Conservation (phyloP, 495 filamentous ascomycete genomes). For the Xylaria sp. region DNA sequence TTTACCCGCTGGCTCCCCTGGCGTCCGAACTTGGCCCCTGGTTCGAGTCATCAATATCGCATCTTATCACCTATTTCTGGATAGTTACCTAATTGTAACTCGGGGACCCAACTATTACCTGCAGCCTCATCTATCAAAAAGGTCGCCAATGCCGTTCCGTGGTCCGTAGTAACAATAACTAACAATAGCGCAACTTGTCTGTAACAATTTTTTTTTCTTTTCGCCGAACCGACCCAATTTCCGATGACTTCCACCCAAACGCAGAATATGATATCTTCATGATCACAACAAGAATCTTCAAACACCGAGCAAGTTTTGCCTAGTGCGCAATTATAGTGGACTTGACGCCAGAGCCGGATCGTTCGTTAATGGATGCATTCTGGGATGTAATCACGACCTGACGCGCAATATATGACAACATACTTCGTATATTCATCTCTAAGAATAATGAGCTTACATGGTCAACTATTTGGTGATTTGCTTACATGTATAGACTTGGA, state of each 20-base stretch:
- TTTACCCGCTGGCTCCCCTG: neutral
- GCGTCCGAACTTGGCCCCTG: neutral
- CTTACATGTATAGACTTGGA: constrained; percentile 6
- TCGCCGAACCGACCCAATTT: neutral
- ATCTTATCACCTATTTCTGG: constrained; percentile 15
- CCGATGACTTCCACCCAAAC: neutral
- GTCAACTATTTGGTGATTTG: neutral
- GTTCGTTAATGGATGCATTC: constrained; percentile 1
- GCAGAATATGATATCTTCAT: neutral
- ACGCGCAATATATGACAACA: neutral
- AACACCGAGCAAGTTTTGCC: neutral
- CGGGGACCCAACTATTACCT: constrained; percentile 4
- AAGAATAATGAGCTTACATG: neutral
- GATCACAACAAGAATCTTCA: neutral
- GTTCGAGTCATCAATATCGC: constrained; percentile 20
- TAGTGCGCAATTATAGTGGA: neutral
- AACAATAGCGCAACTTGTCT: neutral
- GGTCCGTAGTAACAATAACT: neutral
- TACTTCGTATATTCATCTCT: too few species aligned
- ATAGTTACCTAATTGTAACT: constrained; percentile 21
- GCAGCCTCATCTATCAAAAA: neutral
- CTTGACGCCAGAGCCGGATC: neutral
- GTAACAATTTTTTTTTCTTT: neutral
- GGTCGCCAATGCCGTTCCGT: neutral
- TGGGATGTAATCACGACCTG: neutral